Conservation (phyloP, 768 basidiomycete species). For the Naganishia kalamii region DNA sequence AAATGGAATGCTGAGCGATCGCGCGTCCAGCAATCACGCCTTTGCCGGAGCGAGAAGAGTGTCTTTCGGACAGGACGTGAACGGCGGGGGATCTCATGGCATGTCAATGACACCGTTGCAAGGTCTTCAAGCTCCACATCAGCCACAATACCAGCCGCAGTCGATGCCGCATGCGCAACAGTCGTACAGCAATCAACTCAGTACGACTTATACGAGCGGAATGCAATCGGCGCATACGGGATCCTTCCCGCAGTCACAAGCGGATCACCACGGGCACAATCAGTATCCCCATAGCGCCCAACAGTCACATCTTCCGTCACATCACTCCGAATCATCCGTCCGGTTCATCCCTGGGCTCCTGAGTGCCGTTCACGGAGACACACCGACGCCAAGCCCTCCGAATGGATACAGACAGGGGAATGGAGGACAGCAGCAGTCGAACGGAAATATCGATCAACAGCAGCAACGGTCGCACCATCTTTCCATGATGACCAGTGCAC, state of each 20-base stretch:
- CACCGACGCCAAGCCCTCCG: conserved; percentile 9
- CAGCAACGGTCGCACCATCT: neutral
- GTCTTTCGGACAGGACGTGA: neutral
- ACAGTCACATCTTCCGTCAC: neutral
- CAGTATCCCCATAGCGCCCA: neutral
- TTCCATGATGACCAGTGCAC: neutral
- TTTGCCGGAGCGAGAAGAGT: neutral
- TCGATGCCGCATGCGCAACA: neutral
- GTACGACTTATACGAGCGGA: neutral
- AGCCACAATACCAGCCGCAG: neutral
- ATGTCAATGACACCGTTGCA: neutral
- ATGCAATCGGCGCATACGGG: neutral
- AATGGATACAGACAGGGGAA: neutral
- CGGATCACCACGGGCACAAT: neutral
- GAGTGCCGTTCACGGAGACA: conserved; percentile 1
- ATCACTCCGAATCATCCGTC: conserved; percentile 3
- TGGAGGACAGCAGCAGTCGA: neutral
- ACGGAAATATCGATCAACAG: neutral
- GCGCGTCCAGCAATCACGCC: neutral
- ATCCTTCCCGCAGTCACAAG: too few species aligned
- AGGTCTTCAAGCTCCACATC: neutral
- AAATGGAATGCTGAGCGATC: neutral
- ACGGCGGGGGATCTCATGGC: neutral
- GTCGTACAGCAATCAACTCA: neutral
- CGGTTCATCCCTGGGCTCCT: conserved; percentile 7